Evolutionary conservation across 345 rosid genomes (phyloP), one percentile per base, ranked within the genome.

Genomic region (Gossypium arboreum): DNA sequence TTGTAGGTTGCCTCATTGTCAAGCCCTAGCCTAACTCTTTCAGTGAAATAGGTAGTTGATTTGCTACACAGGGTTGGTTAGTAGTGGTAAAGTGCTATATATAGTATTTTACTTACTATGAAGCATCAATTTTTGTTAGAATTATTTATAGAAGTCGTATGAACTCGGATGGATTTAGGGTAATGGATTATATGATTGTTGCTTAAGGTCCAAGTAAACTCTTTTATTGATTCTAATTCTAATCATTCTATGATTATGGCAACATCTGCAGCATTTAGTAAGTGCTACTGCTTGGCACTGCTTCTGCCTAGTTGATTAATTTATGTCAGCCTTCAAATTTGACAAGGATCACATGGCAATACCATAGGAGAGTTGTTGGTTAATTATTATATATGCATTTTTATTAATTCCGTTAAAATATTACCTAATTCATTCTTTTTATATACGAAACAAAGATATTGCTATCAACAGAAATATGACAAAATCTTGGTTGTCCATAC

Each of bases 1-100:
- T 3, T 29, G 34, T 29, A 29, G 34, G 47, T 82, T 91, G 61
- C 96, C 93, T 2, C 80, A 67, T 69, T 91, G 96, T 68, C 59
- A 79, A 25, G 96, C 92, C 66, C 82, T 89, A 50, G 88, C 85
- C 93, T 91, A 64, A 16, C 50, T 63, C 74, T 76, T 52, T 58
- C 7, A 17, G 3, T 71, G 44, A 50, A 16, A 45, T 45, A 45
- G 48, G 48, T 45, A 45, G 2, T 9, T 10, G 48, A 45, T 45
- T 45, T 45, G 48, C 48, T 10, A 25, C 34, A n/a, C 9, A 25
- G n/a, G 57, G 13, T 48, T 7, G 10, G 60, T 3, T n/a, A 2
- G 39, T 34, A 3, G 45, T 20, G 5, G 54, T 12, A 50, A 20
- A 18, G 61, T 57, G 51, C 3, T 47, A 47, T 20, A 3, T 57